A percentile compares a stretch with the other conserved stretches of the same genome.
Conservation (phyloP, 805 yeast genomes). For the Sugiyamaella mastotermitis region DNA sequence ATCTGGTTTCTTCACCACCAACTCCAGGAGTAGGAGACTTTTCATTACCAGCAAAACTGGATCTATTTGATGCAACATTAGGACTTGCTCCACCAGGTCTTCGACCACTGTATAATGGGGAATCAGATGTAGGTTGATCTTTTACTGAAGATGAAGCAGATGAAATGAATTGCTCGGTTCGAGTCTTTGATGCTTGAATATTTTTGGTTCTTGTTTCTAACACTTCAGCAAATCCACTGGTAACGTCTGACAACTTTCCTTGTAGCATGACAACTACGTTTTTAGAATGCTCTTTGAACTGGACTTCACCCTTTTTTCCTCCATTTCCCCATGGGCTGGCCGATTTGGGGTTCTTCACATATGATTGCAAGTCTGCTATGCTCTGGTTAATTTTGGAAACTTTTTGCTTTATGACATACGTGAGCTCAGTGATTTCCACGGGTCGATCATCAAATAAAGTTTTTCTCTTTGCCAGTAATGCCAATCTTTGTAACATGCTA, state of each 20-base stretch:
- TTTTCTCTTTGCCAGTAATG: constrained; percentile 79
- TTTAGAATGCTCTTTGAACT: constrained; percentile 65
- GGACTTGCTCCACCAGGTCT: neutral
- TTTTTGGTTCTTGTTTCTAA: constrained; percentile 78
- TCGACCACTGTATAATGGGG: constrained; percentile 28
- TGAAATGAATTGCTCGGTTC: constrained; percentile 80
- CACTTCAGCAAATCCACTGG: constrained; percentile 88
- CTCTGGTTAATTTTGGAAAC: constrained; percentile 73
- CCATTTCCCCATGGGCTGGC: constrained; percentile 24
- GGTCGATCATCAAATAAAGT: constrained; percentile 93
- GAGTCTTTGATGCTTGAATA: constrained; percentile 69
- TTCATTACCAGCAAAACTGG: neutral
- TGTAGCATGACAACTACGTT: constrained; percentile 84
- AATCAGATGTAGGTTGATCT: constrained; percentile 21
- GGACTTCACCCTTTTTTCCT: constrained; percentile 45
- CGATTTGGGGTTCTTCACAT: constrained; percentile 34
- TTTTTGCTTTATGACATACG: constrained; percentile 77
- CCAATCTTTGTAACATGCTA: constrained; percentile 70
- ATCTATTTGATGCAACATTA: neutral
- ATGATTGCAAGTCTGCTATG: constrained; percentile 55
- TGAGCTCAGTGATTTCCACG: constrained; percentile 85
- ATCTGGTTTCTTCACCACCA: constrained; percentile 2
- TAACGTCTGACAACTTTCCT: constrained; percentile 84
- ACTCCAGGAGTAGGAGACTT: neutral
- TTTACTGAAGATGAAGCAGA: constrained; percentile 27